phyloP scores from a whole-genome alignment of 345 rosid species.

The Populus nigra region DNA sequence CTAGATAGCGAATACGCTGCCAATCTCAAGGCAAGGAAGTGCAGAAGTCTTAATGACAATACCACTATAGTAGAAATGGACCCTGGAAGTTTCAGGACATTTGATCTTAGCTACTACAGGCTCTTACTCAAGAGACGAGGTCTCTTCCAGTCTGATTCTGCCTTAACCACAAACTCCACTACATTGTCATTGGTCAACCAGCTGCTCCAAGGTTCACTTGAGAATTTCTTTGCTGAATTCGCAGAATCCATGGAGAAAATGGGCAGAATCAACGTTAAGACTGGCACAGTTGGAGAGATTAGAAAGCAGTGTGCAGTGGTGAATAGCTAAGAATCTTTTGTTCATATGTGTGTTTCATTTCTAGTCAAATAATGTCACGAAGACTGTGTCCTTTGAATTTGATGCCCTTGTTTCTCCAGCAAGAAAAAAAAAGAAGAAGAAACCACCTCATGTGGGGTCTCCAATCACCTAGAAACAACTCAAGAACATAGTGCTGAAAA shows the following conservation, averaged over 20 bases:
- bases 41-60: conserved; percentile 53
- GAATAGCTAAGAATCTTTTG: conserved; percentile 35
- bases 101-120: conserved; percentile 67
- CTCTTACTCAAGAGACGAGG: conserved; percentile 65
- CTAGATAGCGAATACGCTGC: conserved; percentile 69
- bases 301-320: conserved; percentile 68
- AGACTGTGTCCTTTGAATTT: background rate
- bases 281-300: conserved; percentile 64
- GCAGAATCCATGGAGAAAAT: conserved; percentile 74
- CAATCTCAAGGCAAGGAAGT: conserved; percentile 61
- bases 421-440: background rate
- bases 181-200: conserved; percentile 45
- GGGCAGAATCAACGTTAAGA: conserved; percentile 63
- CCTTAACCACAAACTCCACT: conserved; percentile 51
- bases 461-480: too few relatives aligned
- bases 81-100: conserved; percentile 68
- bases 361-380: background rate
- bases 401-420: background rate
- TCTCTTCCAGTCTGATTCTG: conserved; percentile 70
- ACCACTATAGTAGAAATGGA: conserved; percentile 72
- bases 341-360: background rate
- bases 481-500: too few relatives aligned
- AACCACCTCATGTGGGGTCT: too few relatives aligned
- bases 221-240: conserved; percentile 54
- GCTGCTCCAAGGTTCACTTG: conserved; percentile 46